Evolutionary conservation across 805 yeast genomes (phyloP), one percentile per base, ranked within the genome.

Genomic region (Pichia thaimueangensis): DNA sequence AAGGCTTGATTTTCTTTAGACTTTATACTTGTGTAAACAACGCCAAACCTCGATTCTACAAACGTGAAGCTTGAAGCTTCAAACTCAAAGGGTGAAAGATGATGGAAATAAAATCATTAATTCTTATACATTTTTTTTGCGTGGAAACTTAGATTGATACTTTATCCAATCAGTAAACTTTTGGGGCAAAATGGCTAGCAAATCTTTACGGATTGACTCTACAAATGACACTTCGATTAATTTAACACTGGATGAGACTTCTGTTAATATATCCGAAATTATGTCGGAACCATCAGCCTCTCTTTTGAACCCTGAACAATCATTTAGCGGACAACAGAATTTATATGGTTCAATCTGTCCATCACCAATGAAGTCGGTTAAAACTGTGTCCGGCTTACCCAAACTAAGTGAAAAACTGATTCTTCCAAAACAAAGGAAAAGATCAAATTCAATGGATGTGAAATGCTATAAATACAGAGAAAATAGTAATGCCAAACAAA

Each of bases 331-430:
- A 6, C 60, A 55, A 21, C 59, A 56, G 29, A 45, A 47, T 5
- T 31, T 57, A 4, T 57, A 58, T 31, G 62, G 62, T 0, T 44
- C 40, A 17, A 45, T 51, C 6, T 21, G 32, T n/a, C 59, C 60
- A 4, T 47, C 63, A 13, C 63, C 63, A 11, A 43, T 49, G 19
- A 58, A 58, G 37, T 37, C 35, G 5, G 52, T 47, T 13, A 50
- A 52, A 28, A 51, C 52, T 0, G 22, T 33, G 6, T 8, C 31
- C 1, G 2, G 2, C 13, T 31, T 56, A 24, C 57, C 61, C 1
- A 43, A 50, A 15, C 33, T 57, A 13, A 38, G 42, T 3, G 30
- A 41, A 2, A 51, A 47, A 24, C 43, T 58, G 4, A 19, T 47
- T 1, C 35, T 58, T n/a, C 62, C 59, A 3, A 56, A 50, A 35